phyloP scores from a whole-genome alignment of 306 rosid genomes.

The Castanea mollissima region DNA sequence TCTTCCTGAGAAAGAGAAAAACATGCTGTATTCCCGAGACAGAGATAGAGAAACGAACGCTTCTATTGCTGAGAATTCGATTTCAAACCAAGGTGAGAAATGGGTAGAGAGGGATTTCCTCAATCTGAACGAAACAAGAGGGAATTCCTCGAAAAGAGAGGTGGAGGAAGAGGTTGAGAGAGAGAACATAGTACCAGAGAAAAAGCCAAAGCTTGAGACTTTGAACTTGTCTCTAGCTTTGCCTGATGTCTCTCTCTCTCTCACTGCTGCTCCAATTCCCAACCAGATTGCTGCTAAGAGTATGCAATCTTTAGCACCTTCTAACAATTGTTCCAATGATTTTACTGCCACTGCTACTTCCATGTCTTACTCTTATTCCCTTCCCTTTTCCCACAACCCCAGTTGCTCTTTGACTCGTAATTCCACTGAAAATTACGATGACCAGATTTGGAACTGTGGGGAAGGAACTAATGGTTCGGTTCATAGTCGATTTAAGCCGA shows the following conservation, averaged over 20 bases:
- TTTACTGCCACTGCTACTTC: conserved; percentile 77
- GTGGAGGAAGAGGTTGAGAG: conserved; percentile 61
- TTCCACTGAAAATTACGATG: conserved; percentile 87
- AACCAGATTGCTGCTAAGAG: conserved; percentile 44
- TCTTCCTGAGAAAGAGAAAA: conserved; percentile 57
- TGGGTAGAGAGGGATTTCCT: conserved; percentile 95
- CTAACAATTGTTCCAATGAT: conserved; percentile 69
- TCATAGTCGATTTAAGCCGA: conserved; percentile 95
- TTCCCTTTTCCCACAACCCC: conserved; percentile 78
- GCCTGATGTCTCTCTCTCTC: conserved; percentile 87
- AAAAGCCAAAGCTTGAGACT: conserved; percentile 80
- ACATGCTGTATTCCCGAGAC: conserved; percentile 46
- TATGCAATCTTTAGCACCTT: conserved; percentile 50
- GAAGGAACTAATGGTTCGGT: conserved; percentile 99
- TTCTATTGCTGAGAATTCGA: conserved; percentile 46
- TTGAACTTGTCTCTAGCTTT: conserved; percentile 85
- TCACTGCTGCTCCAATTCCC: conserved; percentile 42
- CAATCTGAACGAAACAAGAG: conserved; percentile 63
- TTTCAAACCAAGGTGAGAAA: conserved; percentile 56
- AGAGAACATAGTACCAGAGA: conserved; percentile 46
- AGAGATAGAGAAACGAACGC: conserved; percentile 71
- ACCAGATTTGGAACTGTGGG: conserved; percentile 93
- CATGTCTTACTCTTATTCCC: conserved; percentile 80
- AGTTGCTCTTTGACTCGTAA: conserved; percentile 90
- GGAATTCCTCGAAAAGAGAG: conserved; percentile 70